phyloP scores from a whole-genome alignment of 2,329 filamentous ascomycete species.

The Bipolaris victoriae region DNA sequence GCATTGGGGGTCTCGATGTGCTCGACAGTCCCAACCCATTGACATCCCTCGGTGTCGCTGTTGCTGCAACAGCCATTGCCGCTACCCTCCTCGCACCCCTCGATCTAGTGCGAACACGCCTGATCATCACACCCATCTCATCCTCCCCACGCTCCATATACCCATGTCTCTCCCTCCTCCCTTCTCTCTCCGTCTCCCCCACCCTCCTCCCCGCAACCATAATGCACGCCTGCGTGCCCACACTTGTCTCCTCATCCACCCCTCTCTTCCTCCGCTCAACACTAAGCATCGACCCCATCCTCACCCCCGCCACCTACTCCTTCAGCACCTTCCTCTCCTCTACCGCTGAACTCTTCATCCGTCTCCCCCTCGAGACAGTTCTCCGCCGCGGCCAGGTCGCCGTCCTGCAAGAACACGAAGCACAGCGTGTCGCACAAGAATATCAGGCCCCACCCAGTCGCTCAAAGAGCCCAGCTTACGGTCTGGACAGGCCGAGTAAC shows the following conservation, averaged over 20 bases:
- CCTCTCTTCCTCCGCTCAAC: constrained; percentile 87
- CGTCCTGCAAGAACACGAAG: constrained; percentile 55
- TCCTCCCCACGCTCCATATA: constrained; percentile 78
- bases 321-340: constrained; percentile 82
- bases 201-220: constrained; percentile 81
- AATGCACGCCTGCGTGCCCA: constrained; percentile 83
- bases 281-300: constrained; percentile 79
- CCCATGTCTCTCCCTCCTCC: constrained; percentile 76
- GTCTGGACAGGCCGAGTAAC: constrained; percentile 19
- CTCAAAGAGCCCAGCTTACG: constrained; percentile 26
- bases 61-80: constrained; percentile 70
- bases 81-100: constrained; percentile 84
- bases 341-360: constrained; percentile 79
- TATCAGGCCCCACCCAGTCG: constrained; percentile 31
- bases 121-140: constrained; percentile 83
- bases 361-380: constrained; percentile 90
- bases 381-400: constrained; percentile 85
- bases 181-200: constrained; percentile 70
- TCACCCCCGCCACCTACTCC: constrained; percentile 82
- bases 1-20: constrained; percentile 74
- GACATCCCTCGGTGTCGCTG: constrained; percentile 76
- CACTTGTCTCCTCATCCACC: constrained; percentile 79
- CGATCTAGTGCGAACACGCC: constrained; percentile 83
- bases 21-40: constrained; percentile 82
- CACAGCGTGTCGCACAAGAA: constrained; percentile 32